A percentile compares a stretch with the other conserved stretches of the same genome.
Evolutionary conservation across 1,284 basidiomycete species (phyloP).

Genomic region (Tetrapyrgos nigripes): DNA sequence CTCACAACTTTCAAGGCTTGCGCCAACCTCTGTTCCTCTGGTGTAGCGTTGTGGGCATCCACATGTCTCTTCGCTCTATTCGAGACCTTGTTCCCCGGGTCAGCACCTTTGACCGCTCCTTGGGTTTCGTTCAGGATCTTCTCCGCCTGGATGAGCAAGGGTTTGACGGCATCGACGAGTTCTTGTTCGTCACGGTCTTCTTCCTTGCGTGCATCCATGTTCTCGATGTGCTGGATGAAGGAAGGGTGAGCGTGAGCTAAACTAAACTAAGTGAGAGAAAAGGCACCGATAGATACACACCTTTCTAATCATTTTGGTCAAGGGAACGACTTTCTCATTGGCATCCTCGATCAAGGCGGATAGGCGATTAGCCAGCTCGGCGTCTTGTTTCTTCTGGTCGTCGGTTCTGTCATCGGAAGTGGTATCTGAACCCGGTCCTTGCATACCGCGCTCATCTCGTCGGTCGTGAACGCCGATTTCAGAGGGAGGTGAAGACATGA

Average conservation of each 20-base stretch:
- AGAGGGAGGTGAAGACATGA: neutral
- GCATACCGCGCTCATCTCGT: neutral
- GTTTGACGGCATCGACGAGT: conserved; percentile 32
- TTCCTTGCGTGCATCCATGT: conserved; percentile 37
- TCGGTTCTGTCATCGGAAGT: conserved; percentile 23
- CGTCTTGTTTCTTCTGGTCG: conserved; percentile 30
- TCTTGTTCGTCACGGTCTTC: conserved; percentile 42
- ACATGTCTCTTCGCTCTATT: conserved; percentile 40
- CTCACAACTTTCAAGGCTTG: conserved; percentile 44
- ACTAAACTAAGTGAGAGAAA: too few relatives aligned
- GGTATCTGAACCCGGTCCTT: neutral
- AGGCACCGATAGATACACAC: conserved; percentile 18
- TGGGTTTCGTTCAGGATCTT: conserved; percentile 43
- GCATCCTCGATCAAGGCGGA: conserved; percentile 39
- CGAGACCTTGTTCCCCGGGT: conserved; percentile 36
- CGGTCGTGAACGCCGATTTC: neutral
- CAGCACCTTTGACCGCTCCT: conserved; percentile 30
- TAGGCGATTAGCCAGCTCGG: conserved; percentile 37
- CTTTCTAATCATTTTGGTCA: conserved; percentile 42
- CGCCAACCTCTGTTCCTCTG: conserved; percentile 46
- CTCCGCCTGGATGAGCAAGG: conserved; percentile 40
- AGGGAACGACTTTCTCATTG: conserved; percentile 33
- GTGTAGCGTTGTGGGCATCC: conserved; percentile 41
- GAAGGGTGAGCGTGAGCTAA: neutral
- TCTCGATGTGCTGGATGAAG: conserved; percentile 35